Evolutionary conservation across 2,329 filamentous ascomycete species (phyloP).

Genomic region (Fonsecaea multimorphosa): DNA sequence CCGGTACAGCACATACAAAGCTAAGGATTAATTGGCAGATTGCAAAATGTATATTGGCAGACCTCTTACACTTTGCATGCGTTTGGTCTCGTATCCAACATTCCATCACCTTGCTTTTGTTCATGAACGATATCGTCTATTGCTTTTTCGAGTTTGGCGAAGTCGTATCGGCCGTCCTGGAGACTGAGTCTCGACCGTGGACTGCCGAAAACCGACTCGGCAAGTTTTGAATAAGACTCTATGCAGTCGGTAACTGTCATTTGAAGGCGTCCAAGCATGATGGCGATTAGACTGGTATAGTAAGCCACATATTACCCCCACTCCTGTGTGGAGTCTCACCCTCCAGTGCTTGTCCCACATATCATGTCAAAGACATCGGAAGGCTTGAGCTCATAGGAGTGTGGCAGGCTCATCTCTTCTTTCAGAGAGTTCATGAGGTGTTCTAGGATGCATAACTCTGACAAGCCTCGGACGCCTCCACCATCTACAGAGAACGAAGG

Average conservation of each 20-base stretch:
- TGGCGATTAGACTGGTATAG: constrained; percentile 11
- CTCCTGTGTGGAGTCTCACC: not conserved
- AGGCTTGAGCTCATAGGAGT: constrained; percentile 3
- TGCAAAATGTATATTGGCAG: no score
- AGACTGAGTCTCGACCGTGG: no score
- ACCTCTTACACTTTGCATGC: no score
- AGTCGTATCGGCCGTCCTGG: no score
- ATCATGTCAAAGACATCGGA: constrained; percentile 25
- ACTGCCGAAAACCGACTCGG: no score
- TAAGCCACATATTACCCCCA: no score
- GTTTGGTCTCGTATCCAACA: no score
- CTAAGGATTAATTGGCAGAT: not conserved
- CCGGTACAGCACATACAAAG: constrained; percentile 4
- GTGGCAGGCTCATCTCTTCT: not conserved
- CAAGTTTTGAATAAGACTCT: not conserved
- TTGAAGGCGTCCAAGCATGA: constrained; percentile 23
- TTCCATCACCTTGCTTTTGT: no score
- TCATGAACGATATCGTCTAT: no score
- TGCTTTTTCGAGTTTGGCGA: no score
- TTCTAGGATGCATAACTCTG: constrained; percentile 4
- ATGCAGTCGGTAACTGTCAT: constrained; percentile 13
- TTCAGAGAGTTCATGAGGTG: not conserved
- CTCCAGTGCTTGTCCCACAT: constrained; percentile 25
- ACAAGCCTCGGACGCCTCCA: constrained; percentile 1
- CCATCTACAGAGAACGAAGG: not conserved